Percentiles rank a stretch among this genome's conserved stretches.
These are phyloP conservation scores for Diospyros kaki DNA, from an alignment of 148 eudicot genomes.

Conservation along the genomic window DNA sequence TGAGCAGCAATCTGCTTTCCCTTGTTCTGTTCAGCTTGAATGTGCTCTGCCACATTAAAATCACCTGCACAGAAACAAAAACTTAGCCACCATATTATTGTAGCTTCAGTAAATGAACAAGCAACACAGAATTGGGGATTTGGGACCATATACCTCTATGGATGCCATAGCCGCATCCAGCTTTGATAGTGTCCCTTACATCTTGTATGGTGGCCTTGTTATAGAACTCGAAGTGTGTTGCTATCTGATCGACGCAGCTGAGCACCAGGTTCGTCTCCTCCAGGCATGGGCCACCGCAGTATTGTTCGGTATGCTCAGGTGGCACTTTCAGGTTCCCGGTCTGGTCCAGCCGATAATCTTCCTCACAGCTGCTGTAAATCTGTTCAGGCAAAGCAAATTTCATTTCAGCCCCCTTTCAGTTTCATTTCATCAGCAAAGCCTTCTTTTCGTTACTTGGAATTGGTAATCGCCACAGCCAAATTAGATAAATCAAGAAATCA, in stretches of 20 bases:
- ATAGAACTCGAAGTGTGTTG: conserved; percentile 40
- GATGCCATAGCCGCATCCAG: conserved; percentile 53
- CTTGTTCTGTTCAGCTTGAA: conserved; percentile 30
- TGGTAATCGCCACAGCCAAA: too few relatives aligned
- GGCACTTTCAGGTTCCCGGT: conserved; percentile 56
- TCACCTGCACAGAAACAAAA: conserved; percentile 33
- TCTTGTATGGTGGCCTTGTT: conserved; percentile 50
- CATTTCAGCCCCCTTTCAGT: neutral
- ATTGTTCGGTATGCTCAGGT: conserved; percentile 39
- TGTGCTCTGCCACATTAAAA: conserved; percentile 56
- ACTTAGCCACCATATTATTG: too few relatives aligned
- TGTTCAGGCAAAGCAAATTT: conserved; percentile 9
- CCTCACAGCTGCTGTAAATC: conserved; percentile 60
- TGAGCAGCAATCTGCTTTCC: conserved; percentile 15
- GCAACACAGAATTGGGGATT: neutral
- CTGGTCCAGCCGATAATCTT: conserved; percentile 41
- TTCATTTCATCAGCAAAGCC: too few relatives aligned
- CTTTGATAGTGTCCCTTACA: conserved; percentile 43
- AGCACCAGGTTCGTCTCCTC: conserved; percentile 59
- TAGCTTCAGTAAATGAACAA: too few relatives aligned
- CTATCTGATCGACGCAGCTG: conserved; percentile 41
- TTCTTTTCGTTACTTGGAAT: too few relatives aligned
- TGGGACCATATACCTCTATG: conserved; percentile 35
- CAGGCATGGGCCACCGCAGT: conserved; percentile 59
- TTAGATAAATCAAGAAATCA: too few relatives aligned